These are phyloP conservation scores for Suhomyces xylopsoci DNA, from an alignment of 805 yeast species.

Conservation along the genomic window DNA sequence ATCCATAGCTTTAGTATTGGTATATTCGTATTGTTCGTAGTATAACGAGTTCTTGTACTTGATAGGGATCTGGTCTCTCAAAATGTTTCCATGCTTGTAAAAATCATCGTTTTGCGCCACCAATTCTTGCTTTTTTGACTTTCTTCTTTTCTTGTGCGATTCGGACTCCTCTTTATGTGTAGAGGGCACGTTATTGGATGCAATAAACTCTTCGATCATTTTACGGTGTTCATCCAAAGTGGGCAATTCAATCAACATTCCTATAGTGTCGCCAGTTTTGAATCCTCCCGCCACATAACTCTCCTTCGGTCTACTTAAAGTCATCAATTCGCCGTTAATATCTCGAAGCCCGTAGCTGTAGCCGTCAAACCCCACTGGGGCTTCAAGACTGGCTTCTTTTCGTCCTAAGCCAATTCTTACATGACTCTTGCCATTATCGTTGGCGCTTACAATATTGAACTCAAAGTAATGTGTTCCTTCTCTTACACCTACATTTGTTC, in stretches of 20 bases:
- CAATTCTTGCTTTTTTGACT: slow-evolving; percentile 12
- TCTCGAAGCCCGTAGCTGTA: slow-evolving; percentile 92
- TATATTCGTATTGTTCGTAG: slow-evolving; percentile 83
- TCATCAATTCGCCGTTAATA: slow-evolving; percentile 68
- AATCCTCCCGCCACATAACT: slow-evolving; percentile 44
- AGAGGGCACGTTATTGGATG: slow-evolving; percentile 3
- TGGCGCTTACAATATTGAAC: slow-evolving; percentile 52
- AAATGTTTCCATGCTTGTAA: slow-evolving; percentile 39
- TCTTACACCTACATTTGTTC: slow-evolving; percentile 70
- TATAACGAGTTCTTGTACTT: slow-evolving; percentile 71
- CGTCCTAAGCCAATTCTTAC: slow-evolving; percentile 83
- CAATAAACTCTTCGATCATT: slow-evolving; percentile 30
- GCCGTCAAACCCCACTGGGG: slow-evolving; percentile 94
- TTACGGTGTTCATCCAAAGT: slow-evolving; percentile 40
- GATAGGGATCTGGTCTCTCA: slow-evolving; percentile 85
- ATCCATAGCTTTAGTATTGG: slow-evolving; percentile 65
- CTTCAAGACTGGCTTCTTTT: slow-evolving; percentile 84
- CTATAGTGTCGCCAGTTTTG: slow-evolving; percentile 76
- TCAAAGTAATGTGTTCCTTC: slow-evolving; percentile 85
- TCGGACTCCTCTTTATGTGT: slow-evolving; percentile 6
- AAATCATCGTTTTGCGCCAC: slow-evolving; percentile 7
- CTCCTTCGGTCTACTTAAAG: slow-evolving; percentile 64
- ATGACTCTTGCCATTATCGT: slow-evolving; percentile 41
- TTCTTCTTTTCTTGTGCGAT: slow-evolving; percentile 12
- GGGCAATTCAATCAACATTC: slow-evolving; percentile 74